Conservation (phyloP, 805 yeast species). For the Wickerhamomyces rabaulensis region DNA sequence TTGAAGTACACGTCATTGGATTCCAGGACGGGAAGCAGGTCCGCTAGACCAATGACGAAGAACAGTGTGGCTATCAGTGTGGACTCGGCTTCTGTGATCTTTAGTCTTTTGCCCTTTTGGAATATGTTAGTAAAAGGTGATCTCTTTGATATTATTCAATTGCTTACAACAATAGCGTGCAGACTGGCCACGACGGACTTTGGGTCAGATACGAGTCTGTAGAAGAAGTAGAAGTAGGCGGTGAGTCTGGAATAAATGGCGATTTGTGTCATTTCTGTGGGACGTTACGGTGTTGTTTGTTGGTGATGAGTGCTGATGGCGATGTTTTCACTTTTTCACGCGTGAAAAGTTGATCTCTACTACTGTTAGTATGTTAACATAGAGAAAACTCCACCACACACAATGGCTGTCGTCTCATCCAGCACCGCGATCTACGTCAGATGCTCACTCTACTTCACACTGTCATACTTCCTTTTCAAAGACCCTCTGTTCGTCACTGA, state of each 20-base stretch:
- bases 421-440: constrained; percentile 43
- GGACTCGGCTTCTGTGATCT: constrained; percentile 8
- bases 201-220: neutral
- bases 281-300: neutral
- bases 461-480: constrained; percentile 42
- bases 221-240: neutral
- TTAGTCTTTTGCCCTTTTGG: constrained; percentile 2
- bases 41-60: constrained; percentile 3
- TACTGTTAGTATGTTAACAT: neutral
- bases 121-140: constrained; percentile 1
- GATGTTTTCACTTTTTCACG: neutral
- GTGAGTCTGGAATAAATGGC: neutral
- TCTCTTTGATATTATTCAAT: no score
- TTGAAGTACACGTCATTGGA: constrained; percentile 4
- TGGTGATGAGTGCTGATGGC: neutral
- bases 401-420: constrained; percentile 50
- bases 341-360: no score
- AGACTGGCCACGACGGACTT: neutral
- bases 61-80: constrained; percentile 6
- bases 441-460: constrained; percentile 36
- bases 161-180: neutral
- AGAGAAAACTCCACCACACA: neutral
- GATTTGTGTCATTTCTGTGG: neutral
- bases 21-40: constrained; percentile 5
- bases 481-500: constrained; percentile 41